These are phyloP conservation scores for Penicillium malachiteum DNA, from an alignment of 495 filamentous ascomycete species.

Conservation along the genomic window DNA sequence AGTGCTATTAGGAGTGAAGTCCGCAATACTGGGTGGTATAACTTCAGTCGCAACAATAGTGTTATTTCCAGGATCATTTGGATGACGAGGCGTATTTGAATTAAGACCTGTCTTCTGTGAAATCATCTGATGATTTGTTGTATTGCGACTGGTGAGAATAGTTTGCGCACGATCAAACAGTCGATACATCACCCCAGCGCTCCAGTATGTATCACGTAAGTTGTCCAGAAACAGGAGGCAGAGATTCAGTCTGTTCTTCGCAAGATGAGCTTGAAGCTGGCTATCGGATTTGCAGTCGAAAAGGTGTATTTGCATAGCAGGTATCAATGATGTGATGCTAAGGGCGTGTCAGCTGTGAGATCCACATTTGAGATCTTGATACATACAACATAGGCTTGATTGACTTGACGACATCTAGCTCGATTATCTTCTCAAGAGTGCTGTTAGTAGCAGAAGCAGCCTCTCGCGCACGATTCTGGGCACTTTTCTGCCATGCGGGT, in stretches of 20 bases:
- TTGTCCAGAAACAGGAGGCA: conserved; percentile 2
- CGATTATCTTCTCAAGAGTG: conserved; percentile 2
- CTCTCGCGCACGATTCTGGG: not conserved
- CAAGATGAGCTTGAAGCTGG: conserved; percentile 1
- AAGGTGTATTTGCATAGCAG: conserved; percentile 7
- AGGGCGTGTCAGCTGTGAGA: not conserved
- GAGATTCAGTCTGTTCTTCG: not conserved
- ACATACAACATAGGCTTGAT: conserved; percentile 8
- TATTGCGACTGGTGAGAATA: not conserved
- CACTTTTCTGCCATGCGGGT: not conserved
- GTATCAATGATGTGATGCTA: conserved; percentile 6
- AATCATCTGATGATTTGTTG: too few relatives aligned
- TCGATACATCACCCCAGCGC: conserved; percentile 4
- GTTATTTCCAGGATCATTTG: not conserved
- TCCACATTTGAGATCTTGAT: not conserved
- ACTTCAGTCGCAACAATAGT: not conserved
- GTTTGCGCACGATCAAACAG: conserved; percentile 1
- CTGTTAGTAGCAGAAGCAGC: not conserved
- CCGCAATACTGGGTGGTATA: not conserved
- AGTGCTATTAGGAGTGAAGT: not conserved
- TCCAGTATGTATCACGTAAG: conserved; percentile 6
- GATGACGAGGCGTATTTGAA: not conserved
- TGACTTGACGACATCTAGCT: conserved; percentile 2
- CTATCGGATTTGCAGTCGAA: conserved; percentile 5
- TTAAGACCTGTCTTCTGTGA: not conserved